Evolutionary conservation across 495 filamentous ascomycete genomes (phyloP), one percentile per base, ranked within the genome.

Genomic region (Xylaria castorea): DNA sequence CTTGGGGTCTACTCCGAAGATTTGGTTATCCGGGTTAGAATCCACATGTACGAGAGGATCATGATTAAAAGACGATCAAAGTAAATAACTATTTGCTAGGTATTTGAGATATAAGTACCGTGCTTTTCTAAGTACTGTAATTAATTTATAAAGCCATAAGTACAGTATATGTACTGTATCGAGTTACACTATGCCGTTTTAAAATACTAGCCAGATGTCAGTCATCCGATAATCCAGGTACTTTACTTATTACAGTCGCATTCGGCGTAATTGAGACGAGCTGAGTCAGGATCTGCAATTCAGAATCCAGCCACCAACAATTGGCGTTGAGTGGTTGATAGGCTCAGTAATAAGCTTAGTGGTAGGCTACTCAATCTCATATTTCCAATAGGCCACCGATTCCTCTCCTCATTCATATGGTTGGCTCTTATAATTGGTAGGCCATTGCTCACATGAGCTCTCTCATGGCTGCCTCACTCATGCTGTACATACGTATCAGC

Each of bases 211-310:
- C 53, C 36, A 16, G 16, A 64, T 3, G n/a, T 38, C 38, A 44
- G 62, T 60, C 34, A 27, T 44, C 60, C 60, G 61, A 44, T 42
- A 64, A 16, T 25, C 38, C 11, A 44, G 36, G 38, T 64, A 64
- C 38, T 30, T 30, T 46, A 61, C 61, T 25, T 64, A 18, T 57
- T 68, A 68, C 36, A 32, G 68, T 71, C 55, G 58, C 57, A 64
- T 55, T 53, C 58, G 60, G 68, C 58, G 58, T 42, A 70, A 70
- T 51, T 70, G 30, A 34, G 46, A 64, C 30, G 20, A 64, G 46
- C 69, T 71, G 60, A 71, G 46, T 71, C 68, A 71, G 32, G 44
- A 30, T 70, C 55, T 27, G 38, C 48, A 46, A 55, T 22, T 53
- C 48, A 42, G 36, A 48, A 38, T 25, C 58, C 69, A 71, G 30